A percentile compares a stretch with the other conserved stretches of the same genome.
Conservation (phyloP, 805 yeast genomes). For the Priceomyces fermenticarens region DNA sequence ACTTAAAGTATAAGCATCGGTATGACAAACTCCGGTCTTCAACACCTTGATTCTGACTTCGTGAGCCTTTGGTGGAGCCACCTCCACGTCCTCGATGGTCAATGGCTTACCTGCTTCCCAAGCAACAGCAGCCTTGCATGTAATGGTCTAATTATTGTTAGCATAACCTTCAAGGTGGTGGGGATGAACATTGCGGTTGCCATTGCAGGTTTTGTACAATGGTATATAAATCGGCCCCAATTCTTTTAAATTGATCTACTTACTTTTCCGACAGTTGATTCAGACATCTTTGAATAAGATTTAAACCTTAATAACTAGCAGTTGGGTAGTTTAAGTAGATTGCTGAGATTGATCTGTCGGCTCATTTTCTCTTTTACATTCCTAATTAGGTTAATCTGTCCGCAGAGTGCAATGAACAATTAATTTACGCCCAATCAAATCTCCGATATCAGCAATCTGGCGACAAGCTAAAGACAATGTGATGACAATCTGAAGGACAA, state of each 20-base stretch:
- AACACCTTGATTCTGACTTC: slow-evolving; percentile 90
- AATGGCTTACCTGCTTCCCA: slow-evolving; percentile 92
- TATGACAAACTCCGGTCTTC: slow-evolving; percentile 96
- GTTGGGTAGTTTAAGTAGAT: too few species aligned
- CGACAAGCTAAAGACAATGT: too few species aligned
- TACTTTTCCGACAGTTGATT: slow-evolving; percentile 19
- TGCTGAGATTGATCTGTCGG: too few species aligned
- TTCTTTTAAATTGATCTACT: slow-evolving; percentile 6
- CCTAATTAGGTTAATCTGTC: background rate
- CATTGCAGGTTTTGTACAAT: slow-evolving; percentile 1
- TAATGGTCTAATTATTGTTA: slow-evolving; percentile 54
- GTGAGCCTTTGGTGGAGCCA: slow-evolving; percentile 92
- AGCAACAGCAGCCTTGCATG: slow-evolving; percentile 95
- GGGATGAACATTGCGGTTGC: too few species aligned
- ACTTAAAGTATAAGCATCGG: slow-evolving; percentile 94
- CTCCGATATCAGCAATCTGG: too few species aligned
- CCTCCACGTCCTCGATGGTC: slow-evolving; percentile 81
- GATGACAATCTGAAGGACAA: too few species aligned
- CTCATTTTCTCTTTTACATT: background rate
- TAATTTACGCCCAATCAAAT: too few species aligned
- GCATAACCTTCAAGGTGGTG: slow-evolving; percentile 9
- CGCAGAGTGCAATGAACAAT: background rate
- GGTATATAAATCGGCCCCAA: too few species aligned
- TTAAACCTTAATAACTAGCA: background rate
- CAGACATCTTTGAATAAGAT: slow-evolving; percentile 10